Base-by-base conservation (phyloP, 1,284 basidiomycete species). In the Schizopora paradoxa region DNA sequence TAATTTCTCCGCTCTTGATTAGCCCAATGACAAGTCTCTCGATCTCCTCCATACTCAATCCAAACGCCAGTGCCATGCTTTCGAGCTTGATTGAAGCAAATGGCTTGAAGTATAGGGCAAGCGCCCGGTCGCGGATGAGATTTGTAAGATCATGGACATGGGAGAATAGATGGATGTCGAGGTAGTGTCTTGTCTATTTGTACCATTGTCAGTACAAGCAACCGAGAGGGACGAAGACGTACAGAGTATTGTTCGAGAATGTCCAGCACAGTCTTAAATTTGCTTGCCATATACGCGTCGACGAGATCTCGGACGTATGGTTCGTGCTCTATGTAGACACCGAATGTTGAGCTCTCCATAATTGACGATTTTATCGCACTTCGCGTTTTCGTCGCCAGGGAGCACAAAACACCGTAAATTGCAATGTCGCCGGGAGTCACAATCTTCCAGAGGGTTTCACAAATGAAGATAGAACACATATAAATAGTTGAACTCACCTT, bases 71-170 rank as follows among this genome's bases (percentile, higher is more conserved):
- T 31, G 82, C 80, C 84, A 94, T 88, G 25, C 86, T 74, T 32
- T 82, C 76, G 19, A 95, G 76, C 53, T 77, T 75, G 59, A 94
- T 87, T 13, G 84, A 77, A 33, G 83, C 67, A 60, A 91, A 94
- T 0, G 91, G 90, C 53, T 82, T 76, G 69, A 93, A 89, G 65
- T 92, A 93, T 29, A 87, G 70, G n/a, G 87, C 77, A 34, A 91
- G 68, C 0, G 86, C 82, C 45, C 79, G 82, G 51, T 81, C 77
- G 14, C 77, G 79, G 59, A 92, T 81, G 35, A 74, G 67, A 51
- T 72, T 73, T 19, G 74, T 77, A 38, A 86, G 66, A 19, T 73
- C 72, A 38, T 66, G 54, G 32, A 89, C 72, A 56, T 92, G 90
- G 6, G 66, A 58, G 10, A 72, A 65, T 11, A 95, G 74, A 61